Evolutionary conservation across 1,139 yeast species (phyloP), one percentile per base, ranked within the genome.

Genomic region (Yamadazyma trypodendri): DNA sequence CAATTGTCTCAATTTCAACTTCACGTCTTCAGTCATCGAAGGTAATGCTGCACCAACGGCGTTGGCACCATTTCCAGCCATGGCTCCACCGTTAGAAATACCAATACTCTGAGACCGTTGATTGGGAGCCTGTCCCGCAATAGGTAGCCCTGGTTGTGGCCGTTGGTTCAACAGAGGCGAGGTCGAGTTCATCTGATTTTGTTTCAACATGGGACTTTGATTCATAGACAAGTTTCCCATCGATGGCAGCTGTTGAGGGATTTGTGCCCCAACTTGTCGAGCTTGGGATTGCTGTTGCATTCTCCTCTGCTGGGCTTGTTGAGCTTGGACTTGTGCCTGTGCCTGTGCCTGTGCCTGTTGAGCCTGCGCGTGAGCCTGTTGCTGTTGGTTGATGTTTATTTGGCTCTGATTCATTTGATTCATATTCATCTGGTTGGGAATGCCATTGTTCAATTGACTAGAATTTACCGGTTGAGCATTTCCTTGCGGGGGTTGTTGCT

Each of bases 1-100:
- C 34, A 88, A 71, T 42, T 72, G 76, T 43, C 81, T 74, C 45
- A 87, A 70, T 39, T 76, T 77, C 48, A 57, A 28, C 42, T 65
- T 69, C 62, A 68, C 62, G 29, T 70, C 77, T 23, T 70, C 74
- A 2, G 73, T 68, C 37, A 71, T 54, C 2, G 63, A 66, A 7
- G 76, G 76, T 35, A 68, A 46, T 11, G 57, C 44, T 11, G 31
- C 24, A 7, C 30, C 31, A 6, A 54, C 46, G 15, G 52, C n/a
- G 12, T 24, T 32, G 11, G 24, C 12, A 23, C 4, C 24, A 18
- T 18, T 18, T 6, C 21, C 12, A 13, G 27, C 27, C 27, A 13
- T 24, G 6, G 27, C 27, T 6, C 14, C 12, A 11, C 14, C 27
- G 8, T 18, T 24, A 9, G n/a, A 4, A 10, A 14, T 14, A 22